Percentiles rank a stretch among this genome's conserved stretches.
These are phyloP conservation scores for Corylus heterophylla DNA, from an alignment of 306 rosid genomes.

Conservation along the genomic window DNA sequence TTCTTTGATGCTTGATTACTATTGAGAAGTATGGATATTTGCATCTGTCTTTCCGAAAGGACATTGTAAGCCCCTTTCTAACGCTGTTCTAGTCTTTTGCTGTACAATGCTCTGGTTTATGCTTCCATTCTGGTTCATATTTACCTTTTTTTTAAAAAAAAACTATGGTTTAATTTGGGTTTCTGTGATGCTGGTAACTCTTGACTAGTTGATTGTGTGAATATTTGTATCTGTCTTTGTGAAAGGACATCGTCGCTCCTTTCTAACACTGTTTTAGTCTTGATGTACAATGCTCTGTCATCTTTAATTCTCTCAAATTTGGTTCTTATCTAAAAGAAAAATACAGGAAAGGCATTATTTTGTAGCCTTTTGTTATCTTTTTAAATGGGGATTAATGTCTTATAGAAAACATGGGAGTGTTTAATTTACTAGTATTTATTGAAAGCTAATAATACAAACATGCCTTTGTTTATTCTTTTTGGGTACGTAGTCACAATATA, in stretches of 20 bases:
- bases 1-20: neutral
- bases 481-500: neutral
- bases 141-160: neutral
- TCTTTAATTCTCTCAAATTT: neutral
- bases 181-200: neutral
- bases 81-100: neutral
- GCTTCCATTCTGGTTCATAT: neutral
- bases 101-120: neutral
- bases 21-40: neutral
- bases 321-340: neutral
- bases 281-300: neutral
- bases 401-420: neutral
- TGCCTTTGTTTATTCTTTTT: neutral
- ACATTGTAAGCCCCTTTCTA: neutral
- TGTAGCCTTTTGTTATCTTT: neutral
- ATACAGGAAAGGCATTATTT: neutral
- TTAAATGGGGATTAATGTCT: neutral
- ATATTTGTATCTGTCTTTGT: neutral
- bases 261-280: neutral
- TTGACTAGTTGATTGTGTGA: neutral
- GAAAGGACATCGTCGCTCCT: neutral
- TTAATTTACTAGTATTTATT: neutral
- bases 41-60: neutral
- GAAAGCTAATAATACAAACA: neutral
- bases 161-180: neutral